Conservation (phyloP, 306 rosid species). For the Ormosia semicastrata region DNA sequence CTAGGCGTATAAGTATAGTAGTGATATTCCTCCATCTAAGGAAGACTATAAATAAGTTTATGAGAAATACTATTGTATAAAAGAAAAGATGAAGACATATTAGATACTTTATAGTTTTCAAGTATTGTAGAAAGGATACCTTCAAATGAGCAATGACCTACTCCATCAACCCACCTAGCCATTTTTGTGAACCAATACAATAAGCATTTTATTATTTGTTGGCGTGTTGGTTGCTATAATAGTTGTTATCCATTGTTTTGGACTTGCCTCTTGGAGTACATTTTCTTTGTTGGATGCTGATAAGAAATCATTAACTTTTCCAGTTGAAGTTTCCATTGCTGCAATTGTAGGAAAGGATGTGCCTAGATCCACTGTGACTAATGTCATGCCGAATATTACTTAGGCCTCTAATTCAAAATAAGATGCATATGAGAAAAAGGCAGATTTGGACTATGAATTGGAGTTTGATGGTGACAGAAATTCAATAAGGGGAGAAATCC, state of each 20-base stretch:
- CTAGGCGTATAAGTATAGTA: too few relatives aligned
- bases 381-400: slow-evolving; percentile 19
- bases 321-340: slow-evolving; percentile 28
- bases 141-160: too few relatives aligned
- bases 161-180: too few relatives aligned
- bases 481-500: background rate
- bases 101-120: too few relatives aligned
- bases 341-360: background rate
- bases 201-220: background rate
- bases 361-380: slow-evolving; percentile 3
- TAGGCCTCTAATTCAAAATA: slow-evolving; percentile 31
- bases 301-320: slow-evolving; percentile 13
- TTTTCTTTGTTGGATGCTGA: slow-evolving; percentile 23
- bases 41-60: too few relatives aligned
- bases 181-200: too few relatives aligned
- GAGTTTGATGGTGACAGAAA: slow-evolving; percentile 11
- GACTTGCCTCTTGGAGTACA: slow-evolving; percentile 14
- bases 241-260: slow-evolving; percentile 28
- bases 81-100: too few relatives aligned
- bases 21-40: too few relatives aligned
- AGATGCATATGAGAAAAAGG: slow-evolving; percentile 31
- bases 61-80: too few relatives aligned
- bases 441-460: slow-evolving; percentile 19
- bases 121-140: too few relatives aligned
- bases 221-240: slow-evolving; percentile 7